These are phyloP conservation scores for Eucalyptus lansdowneana DNA, from an alignment of 345 rosid species.

Conservation along the genomic window DNA sequence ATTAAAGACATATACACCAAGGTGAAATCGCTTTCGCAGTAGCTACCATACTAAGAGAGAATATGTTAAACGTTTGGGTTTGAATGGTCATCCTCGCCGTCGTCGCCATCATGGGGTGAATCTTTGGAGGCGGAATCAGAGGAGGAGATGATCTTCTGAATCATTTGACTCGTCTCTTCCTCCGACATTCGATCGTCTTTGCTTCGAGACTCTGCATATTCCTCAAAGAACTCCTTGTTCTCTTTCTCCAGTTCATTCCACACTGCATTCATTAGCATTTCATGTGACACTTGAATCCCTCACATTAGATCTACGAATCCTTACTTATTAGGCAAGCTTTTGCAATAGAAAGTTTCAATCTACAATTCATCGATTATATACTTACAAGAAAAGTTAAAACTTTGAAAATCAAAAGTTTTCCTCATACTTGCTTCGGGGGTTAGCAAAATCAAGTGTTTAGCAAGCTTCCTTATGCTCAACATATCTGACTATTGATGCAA, in stretches of 20 bases:
- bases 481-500: not conserved
- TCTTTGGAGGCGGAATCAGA: constrained; percentile 10
- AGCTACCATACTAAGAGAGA: not conserved
- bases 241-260: constrained; percentile 93
- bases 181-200: constrained; percentile 66
- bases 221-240: constrained; percentile 84
- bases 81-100: not conserved
- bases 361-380: not conserved
- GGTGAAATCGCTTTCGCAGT: not conserved
- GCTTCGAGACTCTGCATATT: constrained; percentile 44
- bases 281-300: not conserved
- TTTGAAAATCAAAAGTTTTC: not conserved
- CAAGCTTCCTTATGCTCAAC: not conserved
- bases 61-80: not conserved
- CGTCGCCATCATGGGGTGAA: constrained; percentile 9
- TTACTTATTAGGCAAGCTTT: not conserved
- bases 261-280: constrained; percentile 20
- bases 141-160: constrained; percentile 56
- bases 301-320: not conserved
- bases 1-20: not conserved
- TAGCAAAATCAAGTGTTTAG: not conserved
- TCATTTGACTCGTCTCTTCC: constrained; percentile 76
- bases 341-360: not conserved
- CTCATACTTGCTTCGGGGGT: not conserved
- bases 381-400: not conserved